These are phyloP conservation scores for Ulmus americana DNA, from an alignment of 331 rosid genomes.

Conservation along the genomic window DNA sequence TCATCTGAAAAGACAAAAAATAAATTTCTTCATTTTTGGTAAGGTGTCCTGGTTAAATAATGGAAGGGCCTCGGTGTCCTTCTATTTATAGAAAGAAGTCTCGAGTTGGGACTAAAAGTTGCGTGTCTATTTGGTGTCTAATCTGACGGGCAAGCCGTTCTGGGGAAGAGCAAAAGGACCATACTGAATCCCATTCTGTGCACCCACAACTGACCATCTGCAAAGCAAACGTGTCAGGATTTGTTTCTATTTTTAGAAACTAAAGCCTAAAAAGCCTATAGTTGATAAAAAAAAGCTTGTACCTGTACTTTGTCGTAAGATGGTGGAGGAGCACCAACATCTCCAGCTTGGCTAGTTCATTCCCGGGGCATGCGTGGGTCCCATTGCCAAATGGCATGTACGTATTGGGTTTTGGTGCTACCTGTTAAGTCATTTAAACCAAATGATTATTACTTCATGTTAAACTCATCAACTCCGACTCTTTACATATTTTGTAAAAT, in stretches of 20 bases:
- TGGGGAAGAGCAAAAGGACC: conserved; percentile 94
- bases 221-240: conserved; percentile 15
- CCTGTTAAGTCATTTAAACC: conserved; percentile 27
- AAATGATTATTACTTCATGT: not conserved
- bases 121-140: not conserved
- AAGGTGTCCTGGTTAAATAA: not conserved
- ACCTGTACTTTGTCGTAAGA: conserved; percentile 86
- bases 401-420: conserved; percentile 72
- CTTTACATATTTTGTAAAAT: too few relatives aligned
- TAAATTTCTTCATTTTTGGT: conserved; percentile 24
- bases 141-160: conserved; percentile 70
- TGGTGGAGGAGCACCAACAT: conserved; percentile 72
- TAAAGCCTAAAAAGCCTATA: not conserved
- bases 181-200: conserved; percentile 76
- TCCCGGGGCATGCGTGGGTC: conserved; percentile 80
- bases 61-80: not conserved
- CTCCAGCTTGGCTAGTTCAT: conserved; percentile 82
- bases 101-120: not conserved
- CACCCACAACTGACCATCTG: conserved; percentile 67
- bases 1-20: not conserved
- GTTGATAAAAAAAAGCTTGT: conserved; percentile 9
- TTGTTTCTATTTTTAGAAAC: conserved; percentile 20
- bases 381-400: conserved; percentile 93
- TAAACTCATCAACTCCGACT: not conserved
- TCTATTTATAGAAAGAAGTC: conserved; percentile 30